phyloP scores from a whole-genome alignment of 2,329 filamentous ascomycete genomes.

The Dryadomyces quercus-mongolicae region DNA sequence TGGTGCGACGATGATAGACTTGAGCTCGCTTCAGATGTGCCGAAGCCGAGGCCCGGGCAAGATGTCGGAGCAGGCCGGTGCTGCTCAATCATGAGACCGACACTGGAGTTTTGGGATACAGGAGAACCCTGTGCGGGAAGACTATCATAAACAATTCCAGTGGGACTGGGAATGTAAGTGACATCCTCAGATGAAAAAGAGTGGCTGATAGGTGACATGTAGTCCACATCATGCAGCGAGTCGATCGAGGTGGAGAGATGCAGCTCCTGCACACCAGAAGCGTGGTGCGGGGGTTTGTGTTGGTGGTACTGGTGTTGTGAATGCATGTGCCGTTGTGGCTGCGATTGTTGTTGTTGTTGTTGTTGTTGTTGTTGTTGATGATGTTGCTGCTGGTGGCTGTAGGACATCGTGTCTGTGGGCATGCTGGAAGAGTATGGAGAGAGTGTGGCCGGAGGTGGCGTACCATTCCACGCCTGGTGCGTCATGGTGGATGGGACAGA shows the following conservation, averaged over 20 bases:
- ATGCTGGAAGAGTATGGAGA: slow-evolving; percentile 9
- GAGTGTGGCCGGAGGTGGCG: slow-evolving; percentile 1
- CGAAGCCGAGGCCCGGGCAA: slow-evolving; percentile 48
- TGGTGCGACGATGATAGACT: slow-evolving; percentile 44
- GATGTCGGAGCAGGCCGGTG: slow-evolving; percentile 39
- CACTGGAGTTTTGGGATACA: slow-evolving; percentile 42
- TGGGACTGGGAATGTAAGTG: slow-evolving; percentile 42
- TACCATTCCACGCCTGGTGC: slow-evolving; percentile 6
- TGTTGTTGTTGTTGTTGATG: slow-evolving; percentile 3
- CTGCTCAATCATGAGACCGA: slow-evolving; percentile 43
- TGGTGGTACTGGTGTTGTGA: not conserved
- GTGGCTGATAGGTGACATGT: slow-evolving; percentile 44
- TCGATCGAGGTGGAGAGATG: slow-evolving; percentile 43
- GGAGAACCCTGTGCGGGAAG: slow-evolving; percentile 41
- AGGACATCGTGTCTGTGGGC: slow-evolving; percentile 2
- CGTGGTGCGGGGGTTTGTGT: slow-evolving; percentile 20
- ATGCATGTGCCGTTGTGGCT: not conserved
- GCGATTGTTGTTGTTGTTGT: slow-evolving; percentile 1
- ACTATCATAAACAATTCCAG: slow-evolving; percentile 41
- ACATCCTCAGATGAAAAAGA: slow-evolving; percentile 42
- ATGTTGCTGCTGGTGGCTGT: slow-evolving; percentile 1
- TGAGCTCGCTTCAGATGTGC: slow-evolving; percentile 47
- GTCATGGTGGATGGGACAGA: slow-evolving; percentile 6
- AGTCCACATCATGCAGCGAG: slow-evolving; percentile 50
- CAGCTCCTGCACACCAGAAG: slow-evolving; percentile 28